phyloP scores from a whole-genome alignment of 108 stramenopile species.

The Cyclotella cryptica region DNA sequence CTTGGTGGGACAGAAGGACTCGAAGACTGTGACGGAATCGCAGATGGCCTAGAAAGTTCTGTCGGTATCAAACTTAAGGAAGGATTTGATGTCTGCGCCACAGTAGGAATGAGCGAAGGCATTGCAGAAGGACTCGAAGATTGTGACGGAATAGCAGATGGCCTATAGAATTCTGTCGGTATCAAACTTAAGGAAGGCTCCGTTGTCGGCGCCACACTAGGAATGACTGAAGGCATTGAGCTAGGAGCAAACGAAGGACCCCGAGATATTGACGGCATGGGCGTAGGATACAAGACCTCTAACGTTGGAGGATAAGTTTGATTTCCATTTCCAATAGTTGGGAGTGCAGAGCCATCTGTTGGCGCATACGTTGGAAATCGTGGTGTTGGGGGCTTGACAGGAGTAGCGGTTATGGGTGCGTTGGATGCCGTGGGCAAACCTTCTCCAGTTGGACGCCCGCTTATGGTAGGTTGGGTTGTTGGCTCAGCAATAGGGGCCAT shows the following conservation, averaged over 20 bases:
- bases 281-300: not conserved
- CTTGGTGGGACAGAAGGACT: not conserved
- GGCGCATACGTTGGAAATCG: not conserved
- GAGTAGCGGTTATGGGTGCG: not conserved
- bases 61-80: not conserved
- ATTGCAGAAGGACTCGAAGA: not conserved
- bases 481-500: not conserved
- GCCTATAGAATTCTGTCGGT: not conserved
- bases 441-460: not conserved
- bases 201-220: not conserved
- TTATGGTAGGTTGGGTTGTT: not conserved
- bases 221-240: not conserved
- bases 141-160: not conserved
- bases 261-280: not conserved
- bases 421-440: not conserved
- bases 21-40: not conserved
- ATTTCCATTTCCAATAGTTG: not conserved
- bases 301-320: not conserved
- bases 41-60: not conserved
- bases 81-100: not conserved
- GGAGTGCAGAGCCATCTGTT: not conserved
- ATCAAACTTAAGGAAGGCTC: slow-evolving; percentile 4
- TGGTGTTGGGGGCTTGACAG: not conserved
- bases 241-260: not conserved
- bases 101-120: not conserved